These are phyloP conservation scores for Arabidopsis thaliana DNA, from an alignment of 345 rosid species.

Conservation along the genomic window DNA sequence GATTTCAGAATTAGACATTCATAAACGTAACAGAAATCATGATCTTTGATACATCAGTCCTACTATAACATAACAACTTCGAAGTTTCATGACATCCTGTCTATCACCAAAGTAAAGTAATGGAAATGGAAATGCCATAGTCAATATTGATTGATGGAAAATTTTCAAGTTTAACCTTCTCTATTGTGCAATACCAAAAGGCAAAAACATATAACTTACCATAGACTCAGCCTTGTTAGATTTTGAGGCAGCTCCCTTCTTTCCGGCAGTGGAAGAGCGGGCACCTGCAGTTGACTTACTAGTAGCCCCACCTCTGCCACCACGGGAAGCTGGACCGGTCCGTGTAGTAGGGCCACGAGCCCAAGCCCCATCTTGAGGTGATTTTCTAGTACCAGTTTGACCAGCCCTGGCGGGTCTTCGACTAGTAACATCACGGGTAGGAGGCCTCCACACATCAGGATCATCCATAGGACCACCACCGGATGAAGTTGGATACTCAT, in stretches of 20 bases:
- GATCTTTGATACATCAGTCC: conserved; percentile 22
- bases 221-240: conserved; percentile 73
- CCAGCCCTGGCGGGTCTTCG: conserved; percentile 85
- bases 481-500: conserved; percentile 95
- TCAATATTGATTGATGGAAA: not conserved
- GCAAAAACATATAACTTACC: conserved; percentile 49
- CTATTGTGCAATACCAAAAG: not conserved
- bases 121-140: conserved; percentile 9
- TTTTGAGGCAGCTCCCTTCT: conserved; percentile 77
- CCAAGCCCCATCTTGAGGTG: conserved; percentile 94
- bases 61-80: conserved; percentile 8
- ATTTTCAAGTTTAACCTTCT: not conserved
- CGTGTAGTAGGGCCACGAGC: conserved; percentile 77
- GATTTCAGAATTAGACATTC: not conserved
- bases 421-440: conserved; percentile 71
- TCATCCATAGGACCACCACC: conserved; percentile 83
- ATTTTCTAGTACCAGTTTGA: conserved; percentile 80
- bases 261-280: conserved; percentile 75
- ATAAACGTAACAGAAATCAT: conserved; percentile 8
- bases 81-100: not conserved
- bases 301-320: conserved; percentile 69
- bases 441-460: conserved; percentile 99
- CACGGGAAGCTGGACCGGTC: conserved; percentile 65
- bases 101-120: conserved; percentile 2
- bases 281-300: conserved; percentile 62